Evolutionary conservation across 768 basidiomycete genomes (phyloP).

Genomic region (Kwoniella botswanensis): DNA sequence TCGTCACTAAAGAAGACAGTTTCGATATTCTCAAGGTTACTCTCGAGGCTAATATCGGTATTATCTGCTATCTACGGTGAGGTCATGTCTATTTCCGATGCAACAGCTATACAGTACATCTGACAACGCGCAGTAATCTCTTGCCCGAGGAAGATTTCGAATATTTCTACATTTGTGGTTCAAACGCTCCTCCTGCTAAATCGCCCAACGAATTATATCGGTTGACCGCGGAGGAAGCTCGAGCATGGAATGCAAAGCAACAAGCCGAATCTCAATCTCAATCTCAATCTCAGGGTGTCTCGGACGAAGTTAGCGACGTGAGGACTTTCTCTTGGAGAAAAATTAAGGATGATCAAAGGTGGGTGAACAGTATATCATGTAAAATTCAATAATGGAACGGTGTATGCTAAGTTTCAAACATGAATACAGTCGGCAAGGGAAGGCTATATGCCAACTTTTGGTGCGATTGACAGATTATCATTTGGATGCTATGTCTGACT

Average conservation of each 20-base stretch:
- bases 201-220: slow-evolving; percentile 1
- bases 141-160: slow-evolving; percentile 13
- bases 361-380: background rate
- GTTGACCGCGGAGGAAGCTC: background rate
- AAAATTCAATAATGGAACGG: background rate
- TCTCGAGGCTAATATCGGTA: slow-evolving; percentile 18
- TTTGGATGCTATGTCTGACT: background rate
- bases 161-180: background rate
- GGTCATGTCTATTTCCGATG: background rate
- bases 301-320: background rate
- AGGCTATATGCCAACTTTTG: slow-evolving; percentile 1
- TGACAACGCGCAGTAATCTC: slow-evolving; percentile 3
- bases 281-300: background rate
- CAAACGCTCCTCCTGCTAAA: background rate
- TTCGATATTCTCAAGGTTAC: slow-evolving; percentile 3
- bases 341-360: background rate
- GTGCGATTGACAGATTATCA: background rate
- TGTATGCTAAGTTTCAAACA: background rate
- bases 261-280: background rate
- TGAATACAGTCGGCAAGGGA: background rate
- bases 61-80: slow-evolving; percentile 26
- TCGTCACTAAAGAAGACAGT: slow-evolving; percentile 15
- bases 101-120: background rate
- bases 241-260: slow-evolving; percentile 1
- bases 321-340: background rate